Evolutionary conservation across 257 asterid genomes (phyloP).

Genomic region (Rubia yunnanensis): DNA sequence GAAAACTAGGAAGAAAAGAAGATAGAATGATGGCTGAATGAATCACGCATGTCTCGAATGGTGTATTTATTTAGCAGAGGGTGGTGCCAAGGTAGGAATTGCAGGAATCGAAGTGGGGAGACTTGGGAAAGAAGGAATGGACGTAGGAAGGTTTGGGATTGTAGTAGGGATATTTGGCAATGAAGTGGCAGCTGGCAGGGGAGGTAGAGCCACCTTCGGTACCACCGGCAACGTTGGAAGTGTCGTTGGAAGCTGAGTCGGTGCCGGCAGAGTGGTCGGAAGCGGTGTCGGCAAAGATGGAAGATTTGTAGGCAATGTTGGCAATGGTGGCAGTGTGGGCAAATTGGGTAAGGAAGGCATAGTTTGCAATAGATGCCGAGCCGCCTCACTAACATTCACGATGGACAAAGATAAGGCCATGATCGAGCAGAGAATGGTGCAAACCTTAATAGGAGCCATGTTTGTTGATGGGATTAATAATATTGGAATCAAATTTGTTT

Average conservation of each 20-base stretch:
- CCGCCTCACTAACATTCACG: slow-evolving; percentile 1
- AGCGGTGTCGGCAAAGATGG: not conserved
- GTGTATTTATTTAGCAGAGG: not conserved
- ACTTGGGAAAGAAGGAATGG: not conserved
- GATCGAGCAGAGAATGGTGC: not conserved
- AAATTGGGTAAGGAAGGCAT: not conserved
- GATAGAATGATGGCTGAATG: not conserved
- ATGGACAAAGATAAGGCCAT: slow-evolving; percentile 2
- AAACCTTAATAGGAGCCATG: not conserved
- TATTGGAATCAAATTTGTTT: no score
- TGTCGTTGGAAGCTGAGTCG: not conserved
- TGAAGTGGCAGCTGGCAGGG: slow-evolving; percentile 13
- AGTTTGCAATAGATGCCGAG: slow-evolving; percentile 2
- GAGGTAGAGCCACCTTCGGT: slow-evolving; percentile 21
- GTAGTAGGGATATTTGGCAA: not conserved
- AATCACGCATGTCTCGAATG: not conserved
- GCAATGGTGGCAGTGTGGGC: slow-evolving; percentile 1
- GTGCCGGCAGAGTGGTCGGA: not conserved
- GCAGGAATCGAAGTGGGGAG: not conserved
- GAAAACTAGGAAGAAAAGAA: not conserved
- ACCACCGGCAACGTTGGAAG: slow-evolving; percentile 19
- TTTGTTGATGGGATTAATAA: no score
- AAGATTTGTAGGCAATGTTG: slow-evolving; percentile 3
- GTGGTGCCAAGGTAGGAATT: not conserved
- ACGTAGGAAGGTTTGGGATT: not conserved